Evolutionary conservation across 2,329 filamentous ascomycete genomes (phyloP).

Genomic region (Seiridium unicorne): DNA sequence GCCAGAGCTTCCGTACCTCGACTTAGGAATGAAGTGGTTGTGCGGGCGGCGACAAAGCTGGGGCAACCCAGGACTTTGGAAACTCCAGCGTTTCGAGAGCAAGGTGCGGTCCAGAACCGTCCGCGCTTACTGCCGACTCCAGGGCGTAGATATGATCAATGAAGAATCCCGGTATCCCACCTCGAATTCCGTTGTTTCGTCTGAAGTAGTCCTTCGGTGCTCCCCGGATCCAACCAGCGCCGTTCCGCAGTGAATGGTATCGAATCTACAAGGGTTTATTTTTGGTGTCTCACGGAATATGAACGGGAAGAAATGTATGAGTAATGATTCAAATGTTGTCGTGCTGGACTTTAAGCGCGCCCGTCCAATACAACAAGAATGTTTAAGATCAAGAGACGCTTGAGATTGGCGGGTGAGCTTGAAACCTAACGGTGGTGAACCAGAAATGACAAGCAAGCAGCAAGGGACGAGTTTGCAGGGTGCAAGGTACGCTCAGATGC

Average conservation of each 20-base stretch:
- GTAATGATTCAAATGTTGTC: no score
- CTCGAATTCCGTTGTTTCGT: not conserved
- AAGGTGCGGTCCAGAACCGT: not conserved
- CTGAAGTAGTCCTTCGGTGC: not conserved
- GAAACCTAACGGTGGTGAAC: no score
- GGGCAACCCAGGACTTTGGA: not conserved
- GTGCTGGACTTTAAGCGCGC: no score
- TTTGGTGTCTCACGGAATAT: no score
- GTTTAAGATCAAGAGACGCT: no score
- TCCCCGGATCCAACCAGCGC: not conserved
- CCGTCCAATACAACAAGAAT: no score
- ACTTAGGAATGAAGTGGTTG: not conserved
- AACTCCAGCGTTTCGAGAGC: conserved; percentile 1
- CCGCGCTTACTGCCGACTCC: not conserved
- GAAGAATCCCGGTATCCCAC: not conserved
- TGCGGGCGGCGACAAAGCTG: not conserved
- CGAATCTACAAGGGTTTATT: no score
- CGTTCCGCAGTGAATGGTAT: not conserved
- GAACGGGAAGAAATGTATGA: no score
- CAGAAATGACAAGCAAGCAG: not conserved
- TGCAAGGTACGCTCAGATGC: conserved; percentile 5
- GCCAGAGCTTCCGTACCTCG: not conserved
- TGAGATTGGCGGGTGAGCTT: no score
- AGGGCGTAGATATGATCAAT: not conserved
- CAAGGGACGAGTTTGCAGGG: not conserved